phyloP scores from a whole-genome alignment of 2,329 filamentous ascomycete species.

The Colletotrichum tropicale region DNA sequence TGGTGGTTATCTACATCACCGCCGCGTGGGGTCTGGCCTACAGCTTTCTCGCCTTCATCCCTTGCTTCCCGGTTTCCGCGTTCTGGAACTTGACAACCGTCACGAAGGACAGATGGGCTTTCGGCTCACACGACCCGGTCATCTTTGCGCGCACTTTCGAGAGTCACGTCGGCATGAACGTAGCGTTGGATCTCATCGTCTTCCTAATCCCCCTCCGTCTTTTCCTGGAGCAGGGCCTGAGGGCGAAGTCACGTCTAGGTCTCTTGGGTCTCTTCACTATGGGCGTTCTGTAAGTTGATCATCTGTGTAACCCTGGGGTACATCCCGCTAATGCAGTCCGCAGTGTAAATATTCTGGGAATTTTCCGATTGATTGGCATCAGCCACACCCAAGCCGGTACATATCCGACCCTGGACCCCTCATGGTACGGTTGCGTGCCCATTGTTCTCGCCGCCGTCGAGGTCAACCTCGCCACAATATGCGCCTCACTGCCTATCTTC shows the following conservation, averaged over 20 bases:
- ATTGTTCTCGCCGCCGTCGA: slow-evolving; percentile 37
- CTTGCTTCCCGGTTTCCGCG: slow-evolving; percentile 32
- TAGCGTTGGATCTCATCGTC: slow-evolving; percentile 33
- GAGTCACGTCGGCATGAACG: slow-evolving; percentile 32
- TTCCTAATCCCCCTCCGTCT: slow-evolving; percentile 34
- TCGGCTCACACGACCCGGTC: slow-evolving; percentile 28
- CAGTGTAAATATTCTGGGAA: slow-evolving; percentile 13
- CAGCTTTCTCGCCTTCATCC: slow-evolving; percentile 34
- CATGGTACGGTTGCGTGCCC: slow-evolving; percentile 36
- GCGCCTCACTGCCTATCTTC: slow-evolving; percentile 13
- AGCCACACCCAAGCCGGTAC: slow-evolving; percentile 31
- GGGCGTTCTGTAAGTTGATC: slow-evolving; percentile 31
- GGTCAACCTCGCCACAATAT: slow-evolving; percentile 27
- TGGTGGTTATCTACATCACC: slow-evolving; percentile 28
- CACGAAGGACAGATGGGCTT: slow-evolving; percentile 26
- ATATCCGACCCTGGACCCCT: slow-evolving; percentile 37
- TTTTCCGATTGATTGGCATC: slow-evolving; percentile 35
- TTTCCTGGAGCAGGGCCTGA: slow-evolving; percentile 26
- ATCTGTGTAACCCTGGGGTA: accelerated
- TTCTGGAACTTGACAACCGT: slow-evolving; percentile 30
- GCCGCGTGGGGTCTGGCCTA: slow-evolving; percentile 33
- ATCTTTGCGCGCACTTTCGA: slow-evolving; percentile 31
- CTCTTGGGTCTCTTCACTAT: slow-evolving; percentile 33
- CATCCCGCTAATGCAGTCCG: slow-evolving; percentile 11
- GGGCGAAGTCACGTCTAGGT: slow-evolving; percentile 32